A percentile compares a stretch with the other conserved stretches of the same genome.
Evolutionary conservation across 148 eudicot genomes (phyloP).

Genomic region (Talinum fruticosum): DNA sequence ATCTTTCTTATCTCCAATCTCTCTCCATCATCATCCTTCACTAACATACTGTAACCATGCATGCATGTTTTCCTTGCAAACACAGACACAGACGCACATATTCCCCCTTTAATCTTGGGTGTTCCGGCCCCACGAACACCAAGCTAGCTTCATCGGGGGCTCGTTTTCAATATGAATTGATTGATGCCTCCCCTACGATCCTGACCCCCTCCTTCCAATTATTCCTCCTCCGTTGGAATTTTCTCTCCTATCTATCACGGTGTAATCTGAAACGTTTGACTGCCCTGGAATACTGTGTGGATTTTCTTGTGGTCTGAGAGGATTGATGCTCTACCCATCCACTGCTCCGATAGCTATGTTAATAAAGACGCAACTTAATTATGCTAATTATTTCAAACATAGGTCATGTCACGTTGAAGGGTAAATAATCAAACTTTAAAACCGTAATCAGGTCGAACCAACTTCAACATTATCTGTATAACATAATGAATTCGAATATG

Average conservation of each 20-base stretch:
- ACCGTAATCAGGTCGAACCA: too few species aligned
- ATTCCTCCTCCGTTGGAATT: neutral
- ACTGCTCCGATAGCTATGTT: neutral
- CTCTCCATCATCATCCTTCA: constrained; percentile 2
- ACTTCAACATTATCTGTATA: too few species aligned
- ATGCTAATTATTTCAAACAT: too few species aligned
- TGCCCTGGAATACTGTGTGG: neutral
- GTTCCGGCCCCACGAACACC: neutral
- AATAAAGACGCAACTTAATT: too few species aligned
- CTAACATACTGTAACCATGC: neutral
- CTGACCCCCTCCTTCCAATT: neutral
- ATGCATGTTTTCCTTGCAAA: neutral
- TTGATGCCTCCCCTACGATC: neutral
- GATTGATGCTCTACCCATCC: neutral
- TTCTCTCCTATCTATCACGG: neutral
- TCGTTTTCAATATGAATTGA: neutral
- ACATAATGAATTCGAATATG: too few species aligned
- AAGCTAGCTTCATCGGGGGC: neutral
- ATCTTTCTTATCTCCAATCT: constrained; percentile 34
- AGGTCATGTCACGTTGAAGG: too few species aligned
- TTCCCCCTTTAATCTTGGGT: neutral
- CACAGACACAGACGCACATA: neutral
- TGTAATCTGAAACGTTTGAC: neutral
- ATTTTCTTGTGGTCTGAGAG: neutral
- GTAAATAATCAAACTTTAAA: too few species aligned